phyloP scores from a whole-genome alignment of 2,329 filamentous ascomycete species.

The Seiridium unicorne region DNA sequence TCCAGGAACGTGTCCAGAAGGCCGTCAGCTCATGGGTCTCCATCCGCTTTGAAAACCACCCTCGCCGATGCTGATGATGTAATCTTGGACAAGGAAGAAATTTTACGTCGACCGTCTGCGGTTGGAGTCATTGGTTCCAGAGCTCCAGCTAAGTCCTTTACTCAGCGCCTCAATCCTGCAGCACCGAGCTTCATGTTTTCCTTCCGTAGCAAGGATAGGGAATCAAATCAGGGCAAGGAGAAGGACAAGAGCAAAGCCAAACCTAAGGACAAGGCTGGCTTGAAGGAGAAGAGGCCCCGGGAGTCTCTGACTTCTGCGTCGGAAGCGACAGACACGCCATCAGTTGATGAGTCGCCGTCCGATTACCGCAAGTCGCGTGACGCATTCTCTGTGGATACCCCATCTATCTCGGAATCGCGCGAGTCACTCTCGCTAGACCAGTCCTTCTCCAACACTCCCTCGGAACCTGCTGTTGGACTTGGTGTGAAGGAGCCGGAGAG shows the following conservation, averaged over 20 bases:
- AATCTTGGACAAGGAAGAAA: slow-evolving; percentile 57
- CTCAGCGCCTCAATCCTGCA: slow-evolving; percentile 74
- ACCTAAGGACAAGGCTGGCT: slow-evolving; percentile 28
- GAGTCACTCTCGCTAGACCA: slow-evolving; percentile 57
- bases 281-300: slow-evolving; percentile 21
- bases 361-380: slow-evolving; percentile 57
- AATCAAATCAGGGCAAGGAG: slow-evolving; percentile 29
- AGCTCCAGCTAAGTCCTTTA: slow-evolving; percentile 54
- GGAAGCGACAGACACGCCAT: slow-evolving; percentile 31
- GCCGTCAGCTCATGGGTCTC: slow-evolving; percentile 77
- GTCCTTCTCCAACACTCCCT: slow-evolving; percentile 54
- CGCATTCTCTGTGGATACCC: slow-evolving; percentile 55
- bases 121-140: slow-evolving; percentile 79
- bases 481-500: slow-evolving; percentile 52
- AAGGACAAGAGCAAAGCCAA: slow-evolving; percentile 34
- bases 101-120: slow-evolving; percentile 52
- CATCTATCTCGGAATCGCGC: slow-evolving; percentile 59
- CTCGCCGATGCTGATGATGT: slow-evolving; percentile 64
- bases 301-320: slow-evolving; percentile 35
- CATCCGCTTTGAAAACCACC: slow-evolving; percentile 59
- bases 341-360: slow-evolving; percentile 48
- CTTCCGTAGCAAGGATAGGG: slow-evolving; percentile 41
- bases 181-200: slow-evolving; percentile 69
- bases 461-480: slow-evolving; percentile 45
- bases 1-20: slow-evolving; percentile 73